Base-by-base conservation (phyloP, 2,329 filamentous ascomycete species). In the Penicillium polonicum region DNA sequence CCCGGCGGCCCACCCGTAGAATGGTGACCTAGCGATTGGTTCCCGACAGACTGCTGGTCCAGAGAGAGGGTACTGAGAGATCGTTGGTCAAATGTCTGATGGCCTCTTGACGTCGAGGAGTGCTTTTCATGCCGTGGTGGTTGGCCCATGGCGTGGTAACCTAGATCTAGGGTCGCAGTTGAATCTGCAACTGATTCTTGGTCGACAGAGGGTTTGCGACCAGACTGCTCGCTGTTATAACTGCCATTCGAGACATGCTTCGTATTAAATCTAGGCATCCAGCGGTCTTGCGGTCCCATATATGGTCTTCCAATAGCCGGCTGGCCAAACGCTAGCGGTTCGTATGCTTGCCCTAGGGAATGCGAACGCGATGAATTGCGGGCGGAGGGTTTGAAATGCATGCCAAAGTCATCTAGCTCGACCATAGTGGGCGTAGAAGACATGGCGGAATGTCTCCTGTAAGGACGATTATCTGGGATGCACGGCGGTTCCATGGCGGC, bases 381-480 rank as follows among this genome's bases (percentile, higher is more conserved):
- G 31, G 36, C 15, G 0, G 29, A 36, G 12, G n/a, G 9, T 39
- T 21, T 59, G 42, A n/a, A 45, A n/a, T 29, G 27, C 7, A 5
- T 46, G 43, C 8, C 48, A 5, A 43, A n/a, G 52, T 44, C 52
- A 21, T 25, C 49, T 19, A 44, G 42, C 27, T 61, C 63, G 9
- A 58, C 54, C 46, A 66, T 57, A 1, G 54, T 59, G 6, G 57
- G 60, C 12, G 63, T 59, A 43, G 50, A 57, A 12, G 63, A 35
- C 51, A 56, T 41, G 42, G 54, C 54, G 8, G 52, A n/a, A 25
- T 52, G 27, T 25, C 36, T 19, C 45, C 57, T 62, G 49, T 55
- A 46, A 36, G 60, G 60, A n/a, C 60, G 60, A 44, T 60, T 42
- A 45, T 65, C 62, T 12, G 57, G 59, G 31, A 65, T 66, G 19